Percentiles rank a stretch among this genome's conserved stretches.
Evolutionary conservation across 75 land plant genomes (phyloP).

Genomic region (Cunninghamia lanceolata): DNA sequence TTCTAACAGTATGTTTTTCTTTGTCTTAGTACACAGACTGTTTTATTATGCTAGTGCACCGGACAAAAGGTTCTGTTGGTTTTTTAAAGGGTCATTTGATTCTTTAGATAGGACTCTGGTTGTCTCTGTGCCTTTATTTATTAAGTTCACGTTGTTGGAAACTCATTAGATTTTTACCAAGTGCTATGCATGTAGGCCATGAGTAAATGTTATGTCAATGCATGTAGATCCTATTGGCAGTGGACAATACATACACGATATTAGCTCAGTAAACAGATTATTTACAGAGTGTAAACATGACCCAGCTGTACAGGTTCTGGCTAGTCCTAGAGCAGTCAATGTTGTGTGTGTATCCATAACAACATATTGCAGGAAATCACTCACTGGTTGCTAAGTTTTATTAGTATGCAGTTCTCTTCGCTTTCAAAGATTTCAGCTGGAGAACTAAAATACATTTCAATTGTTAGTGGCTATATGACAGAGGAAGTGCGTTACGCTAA

Average conservation of each 20-base stretch:
- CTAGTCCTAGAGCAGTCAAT: background rate
- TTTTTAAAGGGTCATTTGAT: background rate
- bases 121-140: background rate
- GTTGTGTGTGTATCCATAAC: background rate
- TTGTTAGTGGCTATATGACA: background rate
- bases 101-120: background rate
- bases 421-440: background rate
- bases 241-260: background rate
- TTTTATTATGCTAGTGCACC: background rate
- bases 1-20: background rate
- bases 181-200: background rate
- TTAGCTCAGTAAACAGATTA: background rate
- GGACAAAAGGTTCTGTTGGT: background rate
- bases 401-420: background rate
- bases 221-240: background rate
- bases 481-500: background rate
- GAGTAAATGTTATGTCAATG: background rate
- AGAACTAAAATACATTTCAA: background rate
- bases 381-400: background rate
- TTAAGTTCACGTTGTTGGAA: background rate
- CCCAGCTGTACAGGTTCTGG: background rate
- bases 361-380: background rate
- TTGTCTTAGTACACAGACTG: background rate
- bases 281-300: background rate
- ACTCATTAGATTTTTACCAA: background rate